Base-by-base conservation (phyloP, 164 flowering plant species). In the Chloranthus sessilifolius region DNA sequence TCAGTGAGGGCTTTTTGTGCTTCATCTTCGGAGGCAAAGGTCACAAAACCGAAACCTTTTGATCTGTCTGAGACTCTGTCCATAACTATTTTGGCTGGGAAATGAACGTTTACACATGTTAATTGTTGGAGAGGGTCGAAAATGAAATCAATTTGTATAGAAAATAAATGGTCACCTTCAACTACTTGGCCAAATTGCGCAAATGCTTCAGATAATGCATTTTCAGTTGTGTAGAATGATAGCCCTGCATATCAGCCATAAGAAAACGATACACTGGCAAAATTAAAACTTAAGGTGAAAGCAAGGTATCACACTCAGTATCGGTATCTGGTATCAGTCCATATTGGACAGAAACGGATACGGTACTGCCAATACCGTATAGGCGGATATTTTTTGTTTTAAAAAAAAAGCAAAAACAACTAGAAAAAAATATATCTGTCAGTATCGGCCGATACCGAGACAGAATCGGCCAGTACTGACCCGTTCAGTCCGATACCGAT, bases 31-130 rank as follows among this genome's bases (percentile, higher is more conserved):
- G 91, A 79, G 36, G 94, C 87, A 68, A 70, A 92, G 17, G 98
- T 85, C 24, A 92, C 87, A 62, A 88, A 92, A 15, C 95, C 98
- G 48, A 85, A 92, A n/a, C 95, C 96, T 67, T 83, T 88, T 21
- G 94, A 79, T 73, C 68, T 74, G 47, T 75, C 82, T 0, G 90
- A 71, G 25, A 77, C 81, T 72, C 71, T 76, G 57, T 88, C 91
- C 62, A 48, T 76, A 6, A 82, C 64, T 61, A 92, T 56, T 62
- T 66, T 72, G 53, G 98, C 96, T 92, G 64, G 17, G 20, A 41
- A 55, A 35, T 10, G 10, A 45, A 54, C 19, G 12, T n/a, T n/a
- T n/a, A 5, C 2, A 5, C 20, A 42, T 42, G 12, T 4, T 3
- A 19, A 16, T 11, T 17, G 22, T 16, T 28, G 8, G 16, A n/a